Conservation (phyloP, 2,329 filamentous ascomycete genomes). For the Alternaria novae-zelandiae region DNA sequence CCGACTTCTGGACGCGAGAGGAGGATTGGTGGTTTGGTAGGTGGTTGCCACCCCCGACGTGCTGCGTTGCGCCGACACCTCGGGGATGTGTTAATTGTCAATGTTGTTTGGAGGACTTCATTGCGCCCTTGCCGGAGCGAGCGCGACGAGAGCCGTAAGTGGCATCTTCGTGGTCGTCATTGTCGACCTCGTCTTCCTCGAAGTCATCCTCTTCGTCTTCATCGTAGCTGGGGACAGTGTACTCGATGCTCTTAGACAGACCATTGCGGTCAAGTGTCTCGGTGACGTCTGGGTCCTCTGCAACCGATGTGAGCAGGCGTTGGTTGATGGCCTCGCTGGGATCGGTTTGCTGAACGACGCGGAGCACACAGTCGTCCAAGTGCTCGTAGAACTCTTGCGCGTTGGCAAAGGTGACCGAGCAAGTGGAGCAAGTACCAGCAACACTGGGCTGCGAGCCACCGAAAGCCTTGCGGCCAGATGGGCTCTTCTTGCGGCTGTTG, state of each 20-base stretch:
- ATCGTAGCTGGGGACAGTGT: conserved; percentile 55
- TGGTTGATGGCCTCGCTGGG: conserved; percentile 53
- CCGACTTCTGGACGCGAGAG: conserved; percentile 17
- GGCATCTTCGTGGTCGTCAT: conserved; percentile 60
- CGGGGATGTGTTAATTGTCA: conserved; percentile 60
- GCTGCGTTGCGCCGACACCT: conserved; percentile 50
- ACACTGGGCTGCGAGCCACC: conserved; percentile 69
- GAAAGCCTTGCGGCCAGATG: conserved; percentile 66
- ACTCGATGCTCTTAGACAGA: conserved; percentile 53
- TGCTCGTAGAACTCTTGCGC: conserved; percentile 98
- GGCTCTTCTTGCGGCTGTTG: conserved; percentile 81
- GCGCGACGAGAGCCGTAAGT: conserved; percentile 58
- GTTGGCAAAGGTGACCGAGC: conserved; percentile 80
- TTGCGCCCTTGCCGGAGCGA: conserved; percentile 56
- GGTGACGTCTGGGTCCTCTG: conserved; percentile 49
- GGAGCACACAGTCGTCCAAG: conserved; percentile 74
- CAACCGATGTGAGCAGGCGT: conserved; percentile 49
- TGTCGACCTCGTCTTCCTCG: conserved; percentile 61
- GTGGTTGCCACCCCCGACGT: conserved; percentile 44
- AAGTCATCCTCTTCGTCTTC: conserved; percentile 55
- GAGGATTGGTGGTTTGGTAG: conserved; percentile 48
- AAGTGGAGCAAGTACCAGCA: conserved; percentile 90
- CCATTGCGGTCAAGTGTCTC: conserved; percentile 50
- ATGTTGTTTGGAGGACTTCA: conserved; percentile 61
- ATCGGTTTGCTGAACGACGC: conserved; percentile 60